Evolutionary conservation across 768 basidiomycete genomes (phyloP), one percentile per base, ranked within the genome.

Genomic region (Roridomyces roridus): DNA sequence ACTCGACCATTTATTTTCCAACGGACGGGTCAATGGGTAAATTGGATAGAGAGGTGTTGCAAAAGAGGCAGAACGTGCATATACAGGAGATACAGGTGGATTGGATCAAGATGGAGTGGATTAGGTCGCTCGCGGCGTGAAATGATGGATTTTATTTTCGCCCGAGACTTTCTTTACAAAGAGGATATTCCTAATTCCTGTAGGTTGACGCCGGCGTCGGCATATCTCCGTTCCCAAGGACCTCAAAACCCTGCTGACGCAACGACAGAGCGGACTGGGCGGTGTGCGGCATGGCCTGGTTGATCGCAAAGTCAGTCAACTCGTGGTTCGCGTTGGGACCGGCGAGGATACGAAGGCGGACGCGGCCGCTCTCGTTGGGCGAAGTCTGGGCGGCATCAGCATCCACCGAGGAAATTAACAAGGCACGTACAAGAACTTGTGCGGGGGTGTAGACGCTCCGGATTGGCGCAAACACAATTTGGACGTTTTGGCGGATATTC

Each of bases 31-130:
- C 45, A 6, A 25, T 51, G 3, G 31, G 31, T 14, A 15, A 24
- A n/a, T 51, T 62, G 12, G 60, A 62, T 28, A 39, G 51, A 26
- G 60, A 55, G 23, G 39, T 41, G 10, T 37, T 49, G 29, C 20
- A 7, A 2, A 34, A 41, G 29, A 46, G 51, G 55, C 29, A 39
- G 15, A 15, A 12, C 8, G 41, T 34, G 35, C 17, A 10, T 47
- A 58, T 15, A 34, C 36, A 34, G 6, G 47, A 51, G 11, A 49
- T 68, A 20, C 50, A 60, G 9, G 65, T 72, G 0, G 64, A 72
- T 25, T 85, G 84, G 83, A 75, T 84, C 47, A 68, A 67, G 5
- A 71, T 73, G 26, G 62, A 70, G 46, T 83, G 79, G 75, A 64
- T 80, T 45, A 72, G 81, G 28, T 66, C 72, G 5, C 59, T 81